Percentiles rank a stretch among this genome's conserved stretches.
Evolutionary conservation across 2,329 filamentous ascomycete genomes (phyloP).

Genomic region (Sarocladium oryzae): DNA sequence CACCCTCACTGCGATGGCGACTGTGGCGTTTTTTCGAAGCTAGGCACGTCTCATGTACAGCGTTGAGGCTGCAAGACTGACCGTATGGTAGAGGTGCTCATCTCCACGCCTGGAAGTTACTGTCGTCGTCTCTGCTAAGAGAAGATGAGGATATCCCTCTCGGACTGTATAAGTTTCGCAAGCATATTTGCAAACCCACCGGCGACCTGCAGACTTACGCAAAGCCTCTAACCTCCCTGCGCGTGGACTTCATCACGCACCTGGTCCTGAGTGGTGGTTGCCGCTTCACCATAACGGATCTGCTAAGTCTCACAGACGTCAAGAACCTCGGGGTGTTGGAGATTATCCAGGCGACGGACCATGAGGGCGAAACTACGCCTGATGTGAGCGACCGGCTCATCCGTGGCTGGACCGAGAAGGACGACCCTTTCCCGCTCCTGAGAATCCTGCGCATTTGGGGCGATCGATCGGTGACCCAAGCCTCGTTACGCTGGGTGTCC

Average conservation of each 20-base stretch:
- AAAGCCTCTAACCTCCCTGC: conserved; percentile 28
- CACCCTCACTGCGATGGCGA: conserved; percentile 26
- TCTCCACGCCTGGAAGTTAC: conserved; percentile 34
- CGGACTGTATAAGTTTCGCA: conserved; percentile 30
- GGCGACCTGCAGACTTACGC: conserved; percentile 29
- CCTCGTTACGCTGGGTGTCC: conserved; percentile 34
- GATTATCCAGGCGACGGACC: conserved; percentile 33
- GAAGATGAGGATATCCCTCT: conserved; percentile 29
- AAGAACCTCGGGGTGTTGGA: conserved; percentile 43
- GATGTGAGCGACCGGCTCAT: conserved; percentile 39
- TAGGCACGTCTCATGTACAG: conserved; percentile 23
- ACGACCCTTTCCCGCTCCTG: conserved; percentile 38
- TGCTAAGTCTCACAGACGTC: conserved; percentile 34
- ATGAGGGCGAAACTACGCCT: conserved; percentile 23
- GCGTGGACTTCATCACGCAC: conserved; percentile 34
- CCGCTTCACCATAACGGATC: conserved; percentile 28
- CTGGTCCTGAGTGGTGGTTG: conserved; percentile 32
- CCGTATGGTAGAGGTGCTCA: conserved; percentile 24
- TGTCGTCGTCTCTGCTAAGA: conserved; percentile 28
- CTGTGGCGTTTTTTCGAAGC: conserved; percentile 34
- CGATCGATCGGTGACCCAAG: conserved; percentile 29
- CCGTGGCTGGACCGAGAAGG: conserved; percentile 36
- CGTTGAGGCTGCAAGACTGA: not conserved
- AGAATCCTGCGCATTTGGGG: conserved; percentile 41
- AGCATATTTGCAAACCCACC: conserved; percentile 31